Evolutionary conservation across 768 basidiomycete species (phyloP).

Genomic region (Tylopilus vinaceipallidus): DNA sequence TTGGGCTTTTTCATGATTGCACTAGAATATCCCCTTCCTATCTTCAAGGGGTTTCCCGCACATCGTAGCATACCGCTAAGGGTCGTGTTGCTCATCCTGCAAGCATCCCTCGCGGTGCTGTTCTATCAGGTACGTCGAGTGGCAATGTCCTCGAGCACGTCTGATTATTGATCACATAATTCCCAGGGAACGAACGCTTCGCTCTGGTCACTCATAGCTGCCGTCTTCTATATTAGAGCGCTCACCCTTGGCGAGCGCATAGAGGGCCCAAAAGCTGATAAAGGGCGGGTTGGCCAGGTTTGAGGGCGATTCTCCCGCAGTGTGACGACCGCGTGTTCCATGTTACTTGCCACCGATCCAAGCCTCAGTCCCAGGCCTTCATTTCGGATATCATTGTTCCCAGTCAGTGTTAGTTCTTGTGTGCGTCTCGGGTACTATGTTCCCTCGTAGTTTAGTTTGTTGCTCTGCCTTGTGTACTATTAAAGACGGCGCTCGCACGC

Average conservation of each 20-base stretch:
- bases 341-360: not conserved
- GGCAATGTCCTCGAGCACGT: not conserved
- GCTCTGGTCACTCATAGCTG: slow-evolving; percentile 75
- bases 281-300: slow-evolving; percentile 55
- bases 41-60: slow-evolving; percentile 50
- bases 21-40: slow-evolving; percentile 71
- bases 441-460: slow-evolving; percentile 3
- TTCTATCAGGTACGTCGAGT: slow-evolving; percentile 69
- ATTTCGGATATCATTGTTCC: not conserved
- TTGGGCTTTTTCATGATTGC: slow-evolving; percentile 57
- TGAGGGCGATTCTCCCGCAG: slow-evolving; percentile 31
- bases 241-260: slow-evolving; percentile 67
- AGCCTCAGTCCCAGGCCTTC: not conserved
- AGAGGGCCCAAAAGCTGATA: slow-evolving; percentile 61
- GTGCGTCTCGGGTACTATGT: too few species aligned
- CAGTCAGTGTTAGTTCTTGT: not conserved
- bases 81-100: slow-evolving; percentile 61
- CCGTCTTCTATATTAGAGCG: slow-evolving; percentile 64
- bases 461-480: not conserved
- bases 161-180: not conserved
- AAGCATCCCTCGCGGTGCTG: slow-evolving; percentile 59
- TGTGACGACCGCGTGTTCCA: not conserved
- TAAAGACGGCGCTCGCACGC: slow-evolving; percentile 10
- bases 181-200: slow-evolving; percentile 81
- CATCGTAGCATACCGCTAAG: slow-evolving; percentile 66